Conservation (phyloP, 805 yeast genomes). For the Ogataea thermomethanolica region DNA sequence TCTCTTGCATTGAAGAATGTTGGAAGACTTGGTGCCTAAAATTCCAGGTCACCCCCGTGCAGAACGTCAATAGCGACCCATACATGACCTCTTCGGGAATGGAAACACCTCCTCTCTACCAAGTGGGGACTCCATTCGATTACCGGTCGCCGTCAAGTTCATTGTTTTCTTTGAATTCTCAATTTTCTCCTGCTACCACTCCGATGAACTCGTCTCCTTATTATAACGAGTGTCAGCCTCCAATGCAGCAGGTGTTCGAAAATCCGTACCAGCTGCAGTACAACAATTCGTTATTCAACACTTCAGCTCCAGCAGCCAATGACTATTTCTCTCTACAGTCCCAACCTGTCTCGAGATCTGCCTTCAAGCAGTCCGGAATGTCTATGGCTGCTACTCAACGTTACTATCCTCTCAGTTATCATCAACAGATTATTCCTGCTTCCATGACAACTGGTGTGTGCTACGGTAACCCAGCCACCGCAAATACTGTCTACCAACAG, state of each 20-base stretch:
- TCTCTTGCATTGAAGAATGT: constrained; percentile 33
- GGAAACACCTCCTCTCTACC: constrained; percentile 8
- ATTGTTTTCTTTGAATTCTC: constrained; percentile 20
- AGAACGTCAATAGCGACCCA: constrained; percentile 8
- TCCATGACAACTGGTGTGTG: constrained; percentile 18
- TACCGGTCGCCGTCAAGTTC: constrained; percentile 22
- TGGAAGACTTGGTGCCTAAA: constrained; percentile 37
- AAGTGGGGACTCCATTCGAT: constrained; percentile 12
- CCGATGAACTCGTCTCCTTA: constrained; percentile 27
- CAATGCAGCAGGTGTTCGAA: constrained; percentile 21
- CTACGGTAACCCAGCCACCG: constrained; percentile 7
- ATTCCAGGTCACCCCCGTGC: constrained; percentile 17
- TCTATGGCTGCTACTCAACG: constrained; percentile 16
- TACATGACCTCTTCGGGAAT: constrained; percentile 9
- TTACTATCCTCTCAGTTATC: constrained; percentile 19
- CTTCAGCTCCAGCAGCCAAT: constrained; percentile 8
- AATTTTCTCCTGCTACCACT: constrained; percentile 23
- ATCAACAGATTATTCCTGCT: constrained; percentile 16
- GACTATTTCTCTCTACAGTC: constrained; percentile 19
- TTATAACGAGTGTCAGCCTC: constrained; percentile 19
- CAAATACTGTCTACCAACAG: constrained; percentile 2
- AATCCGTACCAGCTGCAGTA: constrained; percentile 25
- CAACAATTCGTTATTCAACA: constrained; percentile 15
- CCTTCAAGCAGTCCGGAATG: constrained; percentile 11
- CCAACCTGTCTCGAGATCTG: constrained; percentile 12